Evolutionary conservation across 202 grass and related monocot species (phyloP).

Genomic region (Setaria viridis): DNA sequence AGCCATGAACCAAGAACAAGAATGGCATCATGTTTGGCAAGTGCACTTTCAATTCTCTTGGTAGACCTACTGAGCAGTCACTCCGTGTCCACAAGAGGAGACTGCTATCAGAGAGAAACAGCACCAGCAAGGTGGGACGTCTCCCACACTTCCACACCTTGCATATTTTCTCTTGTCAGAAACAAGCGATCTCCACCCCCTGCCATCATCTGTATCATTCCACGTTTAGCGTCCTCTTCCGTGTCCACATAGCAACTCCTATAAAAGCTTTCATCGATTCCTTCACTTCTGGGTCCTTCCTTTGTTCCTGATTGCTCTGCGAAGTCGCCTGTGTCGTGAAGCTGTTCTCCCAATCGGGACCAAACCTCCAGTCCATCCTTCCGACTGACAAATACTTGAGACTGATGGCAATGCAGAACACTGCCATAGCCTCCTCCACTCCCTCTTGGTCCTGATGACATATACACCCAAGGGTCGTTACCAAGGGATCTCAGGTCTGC

Average conservation of each 20-base stretch:
- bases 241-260: constrained; percentile 72
- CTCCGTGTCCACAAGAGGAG: neutral
- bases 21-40: constrained; percentile 16
- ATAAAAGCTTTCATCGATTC: constrained; percentile 41
- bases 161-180: constrained; percentile 61
- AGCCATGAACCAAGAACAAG: constrained; percentile 32
- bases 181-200: constrained; percentile 85
- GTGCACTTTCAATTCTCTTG: constrained; percentile 15
- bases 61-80: neutral
- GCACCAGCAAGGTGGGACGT: constrained; percentile 57
- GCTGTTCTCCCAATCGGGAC: constrained; percentile 59
- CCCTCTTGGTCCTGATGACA: constrained; percentile 59
- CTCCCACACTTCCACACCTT: constrained; percentile 85
- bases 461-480: constrained; percentile 86
- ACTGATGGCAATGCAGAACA: constrained; percentile 73
- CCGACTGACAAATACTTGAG: constrained; percentile 82
- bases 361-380: constrained; percentile 84
- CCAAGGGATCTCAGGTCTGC: constrained; percentile 81
- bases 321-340: neutral
- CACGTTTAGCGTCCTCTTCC: constrained; percentile 66
- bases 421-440: constrained; percentile 70
- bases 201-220: constrained; percentile 71
- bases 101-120: constrained; percentile 49
- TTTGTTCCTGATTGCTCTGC: constrained; percentile 29
- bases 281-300: constrained; percentile 30